A percentile compares a stretch with the other conserved stretches of the same genome.
These are phyloP conservation scores for Pseudocercospora fijiensis DNA, from an alignment of 2,329 filamentous ascomycete genomes.

Conservation along the genomic window DNA sequence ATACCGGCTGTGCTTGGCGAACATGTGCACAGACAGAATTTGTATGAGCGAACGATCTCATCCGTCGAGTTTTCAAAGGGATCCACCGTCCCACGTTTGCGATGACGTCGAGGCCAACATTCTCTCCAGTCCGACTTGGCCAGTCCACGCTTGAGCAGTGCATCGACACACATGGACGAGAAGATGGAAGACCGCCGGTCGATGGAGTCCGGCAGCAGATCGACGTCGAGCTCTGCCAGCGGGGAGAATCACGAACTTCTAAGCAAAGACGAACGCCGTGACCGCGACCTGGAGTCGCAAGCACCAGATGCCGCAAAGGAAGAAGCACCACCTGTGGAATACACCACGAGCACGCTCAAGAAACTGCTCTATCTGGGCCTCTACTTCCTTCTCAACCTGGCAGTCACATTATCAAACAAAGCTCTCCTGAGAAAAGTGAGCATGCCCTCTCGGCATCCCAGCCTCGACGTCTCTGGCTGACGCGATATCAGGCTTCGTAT, in stretches of 20 bases:
- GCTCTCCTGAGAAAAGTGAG: constrained; percentile 49
- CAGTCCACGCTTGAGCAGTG: background rate
- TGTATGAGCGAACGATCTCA: too few relatives aligned
- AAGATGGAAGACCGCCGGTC: constrained; percentile 11
- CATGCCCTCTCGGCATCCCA: constrained; percentile 4
- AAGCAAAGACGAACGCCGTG: constrained; percentile 19
- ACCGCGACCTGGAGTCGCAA: constrained; percentile 21
- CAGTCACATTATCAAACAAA: constrained; percentile 61
- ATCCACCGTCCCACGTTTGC: background rate
- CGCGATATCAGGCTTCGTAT: constrained; percentile 52
- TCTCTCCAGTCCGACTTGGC: background rate
- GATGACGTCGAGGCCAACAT: background rate
- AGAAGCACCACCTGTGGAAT: constrained; percentile 24
- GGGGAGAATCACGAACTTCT: constrained; percentile 22
- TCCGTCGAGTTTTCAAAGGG: too few relatives aligned
- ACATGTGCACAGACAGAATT: too few relatives aligned
- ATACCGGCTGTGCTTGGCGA: too few relatives aligned
- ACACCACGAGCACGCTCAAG: constrained; percentile 28
- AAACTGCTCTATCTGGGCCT: constrained; percentile 31
- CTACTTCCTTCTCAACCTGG: constrained; percentile 53
- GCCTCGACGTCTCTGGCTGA: constrained; percentile 1
- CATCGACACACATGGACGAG: constrained; percentile 9
- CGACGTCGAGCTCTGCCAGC: constrained; percentile 8
- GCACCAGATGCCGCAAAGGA: background rate
- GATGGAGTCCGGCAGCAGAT: constrained; percentile 15